Evolutionary conservation across 2,329 filamentous ascomycete genomes (phyloP).

Genomic region (Beauveria sp.): DNA sequence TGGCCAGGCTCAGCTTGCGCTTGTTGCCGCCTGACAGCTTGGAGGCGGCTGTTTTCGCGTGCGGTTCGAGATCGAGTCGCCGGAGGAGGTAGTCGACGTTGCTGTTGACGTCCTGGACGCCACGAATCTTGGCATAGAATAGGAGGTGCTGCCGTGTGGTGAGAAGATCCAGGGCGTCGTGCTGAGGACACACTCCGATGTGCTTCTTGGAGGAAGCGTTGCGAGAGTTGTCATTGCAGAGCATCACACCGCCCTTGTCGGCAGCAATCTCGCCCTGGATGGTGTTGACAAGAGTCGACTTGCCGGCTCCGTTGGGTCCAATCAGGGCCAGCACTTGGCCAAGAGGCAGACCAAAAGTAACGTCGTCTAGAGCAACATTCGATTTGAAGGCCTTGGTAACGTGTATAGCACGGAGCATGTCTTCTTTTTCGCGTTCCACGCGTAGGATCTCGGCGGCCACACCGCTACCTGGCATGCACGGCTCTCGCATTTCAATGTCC

Average conservation of each 20-base stretch:
- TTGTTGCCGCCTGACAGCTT: conserved; percentile 81
- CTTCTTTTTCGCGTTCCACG: conserved; percentile 45
- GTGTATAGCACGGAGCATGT: conserved; percentile 65
- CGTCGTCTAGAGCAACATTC: conserved; percentile 68
- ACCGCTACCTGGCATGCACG: neutral
- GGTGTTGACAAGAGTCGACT: conserved; percentile 74
- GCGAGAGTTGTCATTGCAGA: conserved; percentile 60
- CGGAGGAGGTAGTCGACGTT: conserved; percentile 66
- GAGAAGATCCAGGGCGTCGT: conserved; percentile 77
- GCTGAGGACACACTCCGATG: conserved; percentile 74
- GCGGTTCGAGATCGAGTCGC: conserved; percentile 64
- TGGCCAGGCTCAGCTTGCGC: conserved; percentile 73
- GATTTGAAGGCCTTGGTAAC: conserved; percentile 67
- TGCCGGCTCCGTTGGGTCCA: conserved; percentile 80
- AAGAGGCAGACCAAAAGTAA: conserved; percentile 66
- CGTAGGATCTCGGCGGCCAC: conserved; percentile 20
- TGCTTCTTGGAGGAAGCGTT: conserved; percentile 52
- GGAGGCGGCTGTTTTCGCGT: conserved; percentile 61
- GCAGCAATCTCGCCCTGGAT: conserved; percentile 74
- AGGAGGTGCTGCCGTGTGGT: conserved; percentile 70
- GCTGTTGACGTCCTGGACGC: conserved; percentile 60
- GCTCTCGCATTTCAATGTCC: conserved; percentile 5
- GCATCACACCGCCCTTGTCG: conserved; percentile 54
- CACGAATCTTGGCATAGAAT: conserved; percentile 71
- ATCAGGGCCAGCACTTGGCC: conserved; percentile 76